Conservation (phyloP, 2,329 filamentous ascomycete species). For the Pseudopyricularia cyperi region DNA sequence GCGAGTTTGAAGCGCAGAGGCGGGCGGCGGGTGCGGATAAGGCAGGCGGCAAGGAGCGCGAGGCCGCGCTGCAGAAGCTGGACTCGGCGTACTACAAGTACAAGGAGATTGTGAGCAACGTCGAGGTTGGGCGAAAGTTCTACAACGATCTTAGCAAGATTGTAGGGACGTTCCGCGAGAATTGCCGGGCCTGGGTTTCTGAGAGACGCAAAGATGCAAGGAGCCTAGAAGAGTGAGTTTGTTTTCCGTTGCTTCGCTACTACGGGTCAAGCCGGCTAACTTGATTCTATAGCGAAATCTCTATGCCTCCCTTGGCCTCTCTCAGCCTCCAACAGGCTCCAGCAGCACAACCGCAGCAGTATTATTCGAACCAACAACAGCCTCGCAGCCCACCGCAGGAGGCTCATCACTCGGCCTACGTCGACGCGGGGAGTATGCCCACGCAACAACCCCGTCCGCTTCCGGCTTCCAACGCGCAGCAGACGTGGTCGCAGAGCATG, state of each 20-base stretch:
- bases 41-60: conserved; percentile 53
- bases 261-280: no score
- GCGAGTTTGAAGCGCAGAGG: conserved; percentile 61
- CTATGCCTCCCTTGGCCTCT: conserved; percentile 35
- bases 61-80: conserved; percentile 73
- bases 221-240: conserved; percentile 57
- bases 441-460: conserved; percentile 42
- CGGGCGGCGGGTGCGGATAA: conserved; percentile 45
- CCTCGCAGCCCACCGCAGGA: conserved; percentile 21
- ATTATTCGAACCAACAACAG: conserved; percentile 8
- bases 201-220: conserved; percentile 70
- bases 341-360: conserved; percentile 10
- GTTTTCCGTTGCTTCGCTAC: no score
- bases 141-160: conserved; percentile 93
- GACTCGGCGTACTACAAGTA: conserved; percentile 93
- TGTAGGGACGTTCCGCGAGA: conserved; percentile 67
- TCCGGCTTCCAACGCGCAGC: conserved; percentile 26
- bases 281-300: conserved; percentile 28
- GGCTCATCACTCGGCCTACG: conserved; percentile 47
- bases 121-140: conserved; percentile 86
- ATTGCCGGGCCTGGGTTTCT: conserved; percentile 65
- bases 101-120: conserved; percentile 85
- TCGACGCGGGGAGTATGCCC: conserved; percentile 25
- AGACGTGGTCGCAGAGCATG: conserved; percentile 68
- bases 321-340: conserved; percentile 22